Conservation (phyloP, 2,329 filamentous ascomycete species). For the Cryphonectria japonica region DNA sequence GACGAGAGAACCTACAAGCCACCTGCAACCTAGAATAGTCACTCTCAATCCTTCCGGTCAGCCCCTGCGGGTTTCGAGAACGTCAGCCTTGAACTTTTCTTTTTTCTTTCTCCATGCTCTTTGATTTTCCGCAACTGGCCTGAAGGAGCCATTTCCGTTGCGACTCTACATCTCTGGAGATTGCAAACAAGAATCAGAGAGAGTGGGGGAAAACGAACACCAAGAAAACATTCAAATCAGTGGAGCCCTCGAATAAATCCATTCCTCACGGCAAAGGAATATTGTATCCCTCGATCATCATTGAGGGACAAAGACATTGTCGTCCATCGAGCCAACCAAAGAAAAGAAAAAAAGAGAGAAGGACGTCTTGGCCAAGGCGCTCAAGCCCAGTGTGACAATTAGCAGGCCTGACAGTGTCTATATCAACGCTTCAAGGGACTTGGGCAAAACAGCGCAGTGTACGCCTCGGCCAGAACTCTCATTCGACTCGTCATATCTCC, state of each 20-base stretch:
- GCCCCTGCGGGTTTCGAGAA: conserved; percentile 8
- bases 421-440: conserved; percentile 2
- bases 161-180: conserved; percentile 1
- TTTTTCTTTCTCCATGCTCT: conserved; percentile 1
- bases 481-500: conserved; percentile 12
- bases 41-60: conserved; percentile 21
- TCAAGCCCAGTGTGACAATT: conserved; percentile 9
- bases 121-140: conserved; percentile 5
- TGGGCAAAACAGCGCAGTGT: conserved; percentile 12
- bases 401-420: conserved; percentile 6
- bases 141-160: not conserved
- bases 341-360: not conserved
- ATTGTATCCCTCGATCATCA: not conserved
- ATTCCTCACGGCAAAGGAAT: not conserved
- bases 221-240: not conserved
- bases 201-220: not conserved
- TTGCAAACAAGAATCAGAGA: not conserved
- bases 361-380: not conserved
- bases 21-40: conserved; percentile 25
- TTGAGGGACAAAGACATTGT: not conserved
- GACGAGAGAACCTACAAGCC: conserved; percentile 26
- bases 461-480: conserved; percentile 5
- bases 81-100: conserved; percentile 13
- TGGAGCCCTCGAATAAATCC: not conserved
- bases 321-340: conserved; percentile 1